Percentiles rank a stretch among this genome's conserved stretches.
These are phyloP conservation scores for Periconia sp. DNA, from an alignment of 2,329 filamentous ascomycete species.

Conservation along the genomic window DNA sequence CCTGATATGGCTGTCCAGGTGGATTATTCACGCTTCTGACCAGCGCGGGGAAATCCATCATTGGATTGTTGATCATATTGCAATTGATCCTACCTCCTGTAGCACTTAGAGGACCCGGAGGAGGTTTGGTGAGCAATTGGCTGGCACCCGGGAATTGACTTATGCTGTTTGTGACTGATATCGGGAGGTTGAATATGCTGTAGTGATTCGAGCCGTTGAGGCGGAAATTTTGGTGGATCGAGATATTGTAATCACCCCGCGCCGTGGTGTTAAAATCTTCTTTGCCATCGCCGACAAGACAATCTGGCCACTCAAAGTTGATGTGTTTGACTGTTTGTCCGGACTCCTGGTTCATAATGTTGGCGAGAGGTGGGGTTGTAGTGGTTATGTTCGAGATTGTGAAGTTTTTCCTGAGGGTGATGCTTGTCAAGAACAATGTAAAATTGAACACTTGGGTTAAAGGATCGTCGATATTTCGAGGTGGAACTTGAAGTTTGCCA, in stretches of 20 bases:
- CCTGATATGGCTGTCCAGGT: constrained; percentile 30
- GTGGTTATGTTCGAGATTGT: constrained; percentile 66
- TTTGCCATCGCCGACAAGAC: constrained; percentile 63
- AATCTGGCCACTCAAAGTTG: constrained; percentile 72
- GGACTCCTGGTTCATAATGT: constrained; percentile 65
- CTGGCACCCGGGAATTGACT: constrained; percentile 33
- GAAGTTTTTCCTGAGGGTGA: constrained; percentile 64
- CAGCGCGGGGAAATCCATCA: constrained; percentile 25
- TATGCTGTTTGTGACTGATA: constrained; percentile 68
- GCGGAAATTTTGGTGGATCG: constrained; percentile 70
- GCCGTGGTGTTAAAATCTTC: constrained; percentile 47
- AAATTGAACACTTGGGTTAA: constrained; percentile 64
- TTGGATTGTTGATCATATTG: constrained; percentile 28
- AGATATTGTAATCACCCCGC: constrained; percentile 69
- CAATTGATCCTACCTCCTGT: constrained; percentile 38
- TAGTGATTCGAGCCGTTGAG: constrained; percentile 66
- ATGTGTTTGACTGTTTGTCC: constrained; percentile 73
- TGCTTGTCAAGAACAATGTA: constrained; percentile 68
- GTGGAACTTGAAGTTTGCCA: constrained; percentile 63
- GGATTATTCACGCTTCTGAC: constrained; percentile 38
- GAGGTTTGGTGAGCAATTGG: constrained; percentile 34
- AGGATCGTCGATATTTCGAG: constrained; percentile 53
- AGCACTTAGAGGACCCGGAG: constrained; percentile 35
- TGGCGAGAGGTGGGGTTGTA: constrained; percentile 55
- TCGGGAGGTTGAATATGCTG: constrained; percentile 71